These are phyloP conservation scores for Euptelea pleiosperma DNA, from an alignment of 164 flowering plant genomes.

Conservation along the genomic window DNA sequence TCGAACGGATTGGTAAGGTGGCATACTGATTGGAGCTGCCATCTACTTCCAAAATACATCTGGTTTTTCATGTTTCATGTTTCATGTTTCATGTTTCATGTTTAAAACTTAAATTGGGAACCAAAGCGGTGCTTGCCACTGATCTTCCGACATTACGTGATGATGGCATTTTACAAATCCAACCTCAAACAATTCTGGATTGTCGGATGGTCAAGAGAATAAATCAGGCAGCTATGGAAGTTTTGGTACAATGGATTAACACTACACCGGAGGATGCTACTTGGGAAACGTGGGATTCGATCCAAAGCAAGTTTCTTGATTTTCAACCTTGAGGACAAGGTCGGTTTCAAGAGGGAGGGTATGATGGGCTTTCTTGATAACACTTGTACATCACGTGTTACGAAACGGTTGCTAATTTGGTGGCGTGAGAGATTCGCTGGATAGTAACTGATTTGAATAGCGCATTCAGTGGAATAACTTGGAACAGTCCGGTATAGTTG, in stretches of 20 bases:
- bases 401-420: too few species aligned
- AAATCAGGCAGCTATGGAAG: neutral
- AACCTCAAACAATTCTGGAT: neutral
- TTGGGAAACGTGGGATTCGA: neutral
- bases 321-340: neutral
- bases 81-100: constrained; percentile 10
- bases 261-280: neutral
- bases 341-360: constrained; percentile 1
- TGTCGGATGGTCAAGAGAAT: neutral
- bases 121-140: neutral
- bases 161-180: neutral
- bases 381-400: too few species aligned
- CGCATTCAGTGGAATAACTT: too few species aligned
- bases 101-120: neutral
- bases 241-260: neutral
- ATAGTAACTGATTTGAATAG: too few species aligned
- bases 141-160: neutral
- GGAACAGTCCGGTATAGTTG: too few species aligned
- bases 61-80: too few species aligned
- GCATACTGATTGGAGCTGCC: neutral
- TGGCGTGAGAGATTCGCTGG: too few species aligned
- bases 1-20: neutral
- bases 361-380: too few species aligned
- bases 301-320: neutral
- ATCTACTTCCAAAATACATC: neutral